Evolutionary conservation across 441 rosid species (phyloP).

Genomic region (Hypseocharis bilobata): DNA sequence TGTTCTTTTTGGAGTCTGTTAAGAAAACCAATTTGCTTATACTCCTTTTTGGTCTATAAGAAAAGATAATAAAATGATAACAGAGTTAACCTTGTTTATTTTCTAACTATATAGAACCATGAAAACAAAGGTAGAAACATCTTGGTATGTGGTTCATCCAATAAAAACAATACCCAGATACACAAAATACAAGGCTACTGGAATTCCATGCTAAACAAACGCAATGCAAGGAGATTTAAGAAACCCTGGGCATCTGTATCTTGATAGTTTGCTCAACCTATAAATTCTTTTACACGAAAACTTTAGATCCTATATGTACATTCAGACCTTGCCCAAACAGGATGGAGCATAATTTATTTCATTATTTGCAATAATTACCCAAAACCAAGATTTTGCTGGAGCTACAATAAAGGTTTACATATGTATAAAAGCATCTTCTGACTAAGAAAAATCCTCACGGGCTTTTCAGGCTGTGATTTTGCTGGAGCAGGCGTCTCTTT

Average conservation of each 20-base stretch:
- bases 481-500: neutral
- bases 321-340: neutral
- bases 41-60: neutral
- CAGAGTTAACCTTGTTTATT: neutral
- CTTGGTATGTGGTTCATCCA: too few species aligned
- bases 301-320: neutral
- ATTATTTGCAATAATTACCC: neutral
- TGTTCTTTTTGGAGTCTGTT: neutral
- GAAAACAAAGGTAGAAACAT: neutral
- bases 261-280: neutral
- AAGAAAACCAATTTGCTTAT: too few species aligned
- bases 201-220: neutral
- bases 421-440: neutral
- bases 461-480: neutral
- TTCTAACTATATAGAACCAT: neutral
- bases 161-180: too few species aligned
- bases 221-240: neutral
- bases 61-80: neutral
- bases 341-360: neutral
- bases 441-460: neutral
- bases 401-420: neutral
- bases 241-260: neutral
- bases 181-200: neutral
- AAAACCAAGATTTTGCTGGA: neutral
- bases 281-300: neutral